A percentile compares a stretch with the other conserved stretches of the same genome.
phyloP scores from a whole-genome alignment of 2,329 filamentous ascomycete genomes.

The Talaromyces pinophilus region DNA sequence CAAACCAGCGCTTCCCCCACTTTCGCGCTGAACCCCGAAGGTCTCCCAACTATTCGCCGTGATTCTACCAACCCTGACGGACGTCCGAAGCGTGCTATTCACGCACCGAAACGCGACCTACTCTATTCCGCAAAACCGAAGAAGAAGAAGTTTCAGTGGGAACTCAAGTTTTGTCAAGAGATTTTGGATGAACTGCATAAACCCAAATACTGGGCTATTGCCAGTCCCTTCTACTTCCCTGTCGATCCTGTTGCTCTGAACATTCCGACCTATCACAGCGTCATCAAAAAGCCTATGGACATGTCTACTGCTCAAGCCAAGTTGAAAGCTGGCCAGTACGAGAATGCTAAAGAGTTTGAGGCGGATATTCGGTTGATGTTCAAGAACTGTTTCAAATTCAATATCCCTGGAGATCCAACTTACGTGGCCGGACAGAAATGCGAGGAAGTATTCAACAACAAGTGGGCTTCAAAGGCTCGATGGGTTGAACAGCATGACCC shows the following conservation, averaged over 20 bases:
- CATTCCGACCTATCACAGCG: constrained; percentile 87
- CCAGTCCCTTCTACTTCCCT: constrained; percentile 74
- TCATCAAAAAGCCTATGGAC: constrained; percentile 98
- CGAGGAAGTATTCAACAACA: constrained; percentile 70
- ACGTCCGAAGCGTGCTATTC: constrained; percentile 89
- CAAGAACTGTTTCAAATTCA: constrained; percentile 90
- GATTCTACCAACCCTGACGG: constrained; percentile 77
- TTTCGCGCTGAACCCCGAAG: constrained; percentile 76
- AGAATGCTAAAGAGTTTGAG: constrained; percentile 81
- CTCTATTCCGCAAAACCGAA: constrained; percentile 85
- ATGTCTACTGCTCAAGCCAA: constrained; percentile 77
- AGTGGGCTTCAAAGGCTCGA: constrained; percentile 76
- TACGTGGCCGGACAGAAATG: constrained; percentile 70
- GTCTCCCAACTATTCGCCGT: constrained; percentile 78
- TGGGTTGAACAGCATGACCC: constrained; percentile 78
- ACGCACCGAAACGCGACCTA: constrained; percentile 90
- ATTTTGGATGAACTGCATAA: constrained; percentile 77
- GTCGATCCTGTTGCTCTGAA: constrained; percentile 93
- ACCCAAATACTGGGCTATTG: constrained; percentile 66
- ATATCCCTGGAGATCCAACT: constrained; percentile 74
- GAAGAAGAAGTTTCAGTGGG: constrained; percentile 84
- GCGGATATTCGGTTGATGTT: constrained; percentile 80
- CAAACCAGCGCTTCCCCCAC: constrained; percentile 45
- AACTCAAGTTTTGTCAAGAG: constrained; percentile 86
- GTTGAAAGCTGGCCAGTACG: constrained; percentile 75